Evolutionary conservation across 2,329 filamentous ascomycete genomes (phyloP), one percentile per base, ranked within the genome.

Genomic region (Emmonsia crescens): DNA sequence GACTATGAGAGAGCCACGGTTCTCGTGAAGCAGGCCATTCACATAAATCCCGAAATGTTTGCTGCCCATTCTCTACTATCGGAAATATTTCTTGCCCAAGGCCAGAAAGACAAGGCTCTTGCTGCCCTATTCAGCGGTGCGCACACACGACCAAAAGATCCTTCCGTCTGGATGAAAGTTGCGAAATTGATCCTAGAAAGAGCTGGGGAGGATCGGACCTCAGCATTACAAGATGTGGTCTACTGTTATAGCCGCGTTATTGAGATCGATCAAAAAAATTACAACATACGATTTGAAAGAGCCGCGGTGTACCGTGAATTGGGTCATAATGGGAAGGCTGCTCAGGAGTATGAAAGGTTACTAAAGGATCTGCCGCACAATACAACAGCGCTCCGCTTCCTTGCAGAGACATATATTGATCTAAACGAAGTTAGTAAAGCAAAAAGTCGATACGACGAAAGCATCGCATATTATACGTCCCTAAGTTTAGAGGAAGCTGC

Each of bases 1-100:
- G 73, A 80, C 57, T 78, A 77, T 62, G 77, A 76, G 59, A 73
- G 70, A 67, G 80, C 73, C 57, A 76, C 71, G 59, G 69, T 75
- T 6, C 66, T 76, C 12, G 74, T 78, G 46, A 75, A 77, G 61
- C 72, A 77, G 63, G 82, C 82, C 9, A 79, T 85, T 38, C 74
- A 79, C 48, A 73, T 77, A 36, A 86, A 87, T 66, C 84, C 84
- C 0, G 84, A 86, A 69, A 82, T 86, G 65, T 86, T 83, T 69
- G 77, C 79, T 33, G 82, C 84, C 16, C 83, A 87, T 73, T 82
- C 79, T 59, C 74, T 86, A 24, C 74, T 86, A 8, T 84, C 83
- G 0, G 82, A 86, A 64, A 82, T 85, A 58, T 80, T 84, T 59
- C 71, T 80, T 10, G 77, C 78, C 14, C 78, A 80, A 69, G 83